Base-by-base conservation (phyloP, 257 asterid genomes). In the Nicotiana knightiana region DNA sequence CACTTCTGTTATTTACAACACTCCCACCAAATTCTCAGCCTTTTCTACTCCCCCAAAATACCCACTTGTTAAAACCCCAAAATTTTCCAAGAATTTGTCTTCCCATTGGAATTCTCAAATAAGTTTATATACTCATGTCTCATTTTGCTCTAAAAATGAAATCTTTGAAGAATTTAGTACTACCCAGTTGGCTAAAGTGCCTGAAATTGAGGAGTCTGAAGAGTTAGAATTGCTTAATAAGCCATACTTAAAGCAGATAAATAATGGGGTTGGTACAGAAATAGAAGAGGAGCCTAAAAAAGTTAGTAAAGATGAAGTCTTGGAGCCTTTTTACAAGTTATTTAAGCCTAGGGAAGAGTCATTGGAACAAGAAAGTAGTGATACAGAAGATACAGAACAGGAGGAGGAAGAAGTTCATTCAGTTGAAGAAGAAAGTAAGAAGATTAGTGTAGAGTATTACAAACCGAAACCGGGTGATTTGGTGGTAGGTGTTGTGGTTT, bases 401-500 rank as follows among this genome's bases (percentile, higher is more conserved):
- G 28, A 57, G 63, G 82, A 64, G 10, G 55, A 64, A 28, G 66
- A 88, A 78, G 86, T 35, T 79, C 63, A 71, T 67, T 79, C 67
- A 46, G 16, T 71, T 17, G 81, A 86, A 80, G 90, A 86, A 67
- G 90, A 71, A 48, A 76, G 13, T 18, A 86, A 79, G 53, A 81
- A 83, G 81, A 87, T 93, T 18, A 86, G 80, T 78, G 91, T 93
- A 48, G 99, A 93, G 87, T 96, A 94, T 87, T 94, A 94, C 76
- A 97, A 94, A 63, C 97, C 97, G 2, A 96, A 93, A 84, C 84
- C 90, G 3, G 97, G 98, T 46, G 98, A 96, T 83, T 91, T 88
- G 48, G 97, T 94, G 48, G 97, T 96, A 83, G 99, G 99, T 26
- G 95, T 89, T 63, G 99, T 96, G 88, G 97, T 96, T 81, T 96